Evolutionary conservation across 257 asterid genomes (phyloP), one percentile per base, ranked within the genome.

Genomic region (Nicotiana attenuata): DNA sequence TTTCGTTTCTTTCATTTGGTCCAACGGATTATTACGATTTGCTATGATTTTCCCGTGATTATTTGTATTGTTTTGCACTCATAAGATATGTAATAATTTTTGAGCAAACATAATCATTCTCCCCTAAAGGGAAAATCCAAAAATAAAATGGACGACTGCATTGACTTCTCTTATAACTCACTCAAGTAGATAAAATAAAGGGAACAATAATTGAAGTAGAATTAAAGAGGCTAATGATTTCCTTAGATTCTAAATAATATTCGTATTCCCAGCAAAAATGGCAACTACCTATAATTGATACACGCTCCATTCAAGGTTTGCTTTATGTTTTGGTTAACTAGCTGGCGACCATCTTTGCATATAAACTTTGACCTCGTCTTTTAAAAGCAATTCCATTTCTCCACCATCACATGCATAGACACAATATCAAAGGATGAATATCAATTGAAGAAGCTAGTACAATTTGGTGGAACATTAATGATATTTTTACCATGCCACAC

Each of bases 251-350:
- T 63, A 63, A 26, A 10, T 31, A 14, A 63, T 26, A 64, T 64
- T 26, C 69, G 4, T 26, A 64, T 26, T 33, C 68, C 38, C 69
- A 28, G 29, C 16, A 28, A 64, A 64, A 26, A 13, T 26, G 38
- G 20, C n/a, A 26, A 64, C 38, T 64, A 24, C 3, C 2, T 64
- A 64, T 19, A 28, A 28, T 28, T 28, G 29, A 28, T 3, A 28
- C 29, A 28, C 29, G 3, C 1, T 28, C 29, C 0, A 10, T 22
- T 22, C 1, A 3, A 5, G 16, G 65, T 71, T 28, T 61, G 82
- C 77, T 76, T 87, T 68, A 80, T 50, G 85, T 83, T 78, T 85
- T 84, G 87, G 91, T 85, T 79, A 89, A 82, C 94, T 85, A 87
- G 89, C 83, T 76, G 77, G 41, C 84, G 61, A 78, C 9, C 31